Evolutionary conservation across 352 stramenopile genomes (phyloP).

Genomic region (Phytophthora tentaculata): DNA sequence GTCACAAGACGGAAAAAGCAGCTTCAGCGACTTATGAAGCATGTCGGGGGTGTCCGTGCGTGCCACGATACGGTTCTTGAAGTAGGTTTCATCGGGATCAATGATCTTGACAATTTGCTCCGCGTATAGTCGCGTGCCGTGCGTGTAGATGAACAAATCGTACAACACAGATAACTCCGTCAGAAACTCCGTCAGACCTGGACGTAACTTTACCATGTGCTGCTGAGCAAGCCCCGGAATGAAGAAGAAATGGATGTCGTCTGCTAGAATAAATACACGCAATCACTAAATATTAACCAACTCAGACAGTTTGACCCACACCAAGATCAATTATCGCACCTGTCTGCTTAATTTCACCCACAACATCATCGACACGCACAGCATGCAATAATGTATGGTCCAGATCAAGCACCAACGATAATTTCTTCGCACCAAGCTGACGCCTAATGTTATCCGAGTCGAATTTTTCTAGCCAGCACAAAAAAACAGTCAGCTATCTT

Average conservation of each 20-base stretch:
- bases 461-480: constrained; percentile 72
- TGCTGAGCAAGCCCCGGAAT: constrained; percentile 77
- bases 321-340: constrained; percentile 33
- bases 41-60: constrained; percentile 89
- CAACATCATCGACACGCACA: constrained; percentile 75
- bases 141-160: constrained; percentile 96
- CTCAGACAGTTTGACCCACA: background rate
- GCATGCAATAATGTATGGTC: constrained; percentile 98
- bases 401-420: constrained; percentile 96
- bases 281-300: constrained; percentile 6
- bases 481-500: background rate
- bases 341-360: constrained; percentile 59
- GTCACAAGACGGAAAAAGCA: constrained; percentile 86
- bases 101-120: constrained; percentile 95
- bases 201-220: constrained; percentile 95
- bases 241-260: constrained; percentile 82
- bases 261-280: constrained; percentile 35
- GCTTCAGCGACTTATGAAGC: constrained; percentile 87
- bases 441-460: constrained; percentile 87
- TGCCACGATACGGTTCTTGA: constrained; percentile 88
- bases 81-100: constrained; percentile 79
- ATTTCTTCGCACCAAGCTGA: constrained; percentile 88
- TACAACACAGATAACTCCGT: constrained; percentile 81
- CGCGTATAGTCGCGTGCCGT: constrained; percentile 94
- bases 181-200: constrained; percentile 91